Evolutionary conservation across 805 yeast genomes (phyloP).

Genomic region (Yarrowia sp.): DNA sequence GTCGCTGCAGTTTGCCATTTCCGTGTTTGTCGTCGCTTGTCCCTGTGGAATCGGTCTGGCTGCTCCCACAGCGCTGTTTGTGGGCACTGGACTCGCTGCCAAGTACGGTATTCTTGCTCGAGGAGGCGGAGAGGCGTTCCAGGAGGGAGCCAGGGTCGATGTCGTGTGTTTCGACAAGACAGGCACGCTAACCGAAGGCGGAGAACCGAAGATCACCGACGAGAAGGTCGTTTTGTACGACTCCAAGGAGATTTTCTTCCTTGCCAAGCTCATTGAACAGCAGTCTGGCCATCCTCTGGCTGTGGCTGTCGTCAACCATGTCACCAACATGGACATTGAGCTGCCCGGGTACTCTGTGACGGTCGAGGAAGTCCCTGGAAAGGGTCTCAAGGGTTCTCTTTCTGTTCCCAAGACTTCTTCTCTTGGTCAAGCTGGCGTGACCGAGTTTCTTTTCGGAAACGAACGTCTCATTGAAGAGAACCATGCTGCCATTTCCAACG

Average conservation of each 20-base stretch:
- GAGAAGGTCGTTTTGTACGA: slow-evolving; percentile 1
- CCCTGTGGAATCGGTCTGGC: slow-evolving; percentile 88
- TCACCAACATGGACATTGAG: slow-evolving; percentile 42
- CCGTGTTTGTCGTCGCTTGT: slow-evolving; percentile 83
- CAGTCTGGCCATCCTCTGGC: slow-evolving; percentile 76
- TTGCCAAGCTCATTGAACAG: slow-evolving; percentile 64
- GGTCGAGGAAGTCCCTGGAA: slow-evolving; percentile 64
- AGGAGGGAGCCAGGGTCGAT: slow-evolving; percentile 70
- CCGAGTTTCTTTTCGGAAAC: slow-evolving; percentile 58
- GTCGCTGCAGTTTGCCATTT: slow-evolving; percentile 78
- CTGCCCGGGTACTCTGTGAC: slow-evolving; percentile 40
- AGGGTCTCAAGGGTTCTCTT: slow-evolving; percentile 60
- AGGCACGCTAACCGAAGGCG: slow-evolving; percentile 74
- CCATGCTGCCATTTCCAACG: slow-evolving; percentile 52
- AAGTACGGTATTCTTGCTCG: slow-evolving; percentile 75
- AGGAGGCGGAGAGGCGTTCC: slow-evolving; percentile 85
- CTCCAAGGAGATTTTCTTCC: slow-evolving; percentile 39
- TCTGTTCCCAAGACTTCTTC: background rate
- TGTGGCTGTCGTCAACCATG: slow-evolving; percentile 58
- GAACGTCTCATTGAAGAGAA: slow-evolving; percentile 63
- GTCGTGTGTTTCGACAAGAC: slow-evolving; percentile 80
- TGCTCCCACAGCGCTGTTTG: slow-evolving; percentile 83
- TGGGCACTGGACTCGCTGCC: slow-evolving; percentile 81
- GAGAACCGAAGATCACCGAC: slow-evolving; percentile 64
- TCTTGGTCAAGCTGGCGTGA: slow-evolving; percentile 44